Conservation (phyloP, 371 early-diverging fungal genomes). For the Lichtheimia ramosa region DNA sequence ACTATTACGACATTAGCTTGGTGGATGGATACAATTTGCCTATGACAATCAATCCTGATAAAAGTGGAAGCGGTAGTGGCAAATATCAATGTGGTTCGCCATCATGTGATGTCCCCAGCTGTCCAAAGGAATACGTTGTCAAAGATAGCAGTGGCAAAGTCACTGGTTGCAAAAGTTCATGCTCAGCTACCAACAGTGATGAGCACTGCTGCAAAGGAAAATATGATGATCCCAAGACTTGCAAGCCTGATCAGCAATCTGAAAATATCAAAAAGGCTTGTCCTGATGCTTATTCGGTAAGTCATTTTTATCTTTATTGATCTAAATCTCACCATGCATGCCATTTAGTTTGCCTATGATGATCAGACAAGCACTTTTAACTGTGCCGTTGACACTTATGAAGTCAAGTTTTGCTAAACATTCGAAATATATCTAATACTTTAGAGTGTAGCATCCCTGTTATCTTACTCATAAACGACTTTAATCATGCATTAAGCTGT, state of each 20-base stretch:
- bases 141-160: slow-evolving; percentile 27
- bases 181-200: slow-evolving; percentile 22
- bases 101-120: slow-evolving; percentile 24
- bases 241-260: slow-evolving; percentile 24
- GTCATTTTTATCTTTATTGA: slow-evolving; percentile 7
- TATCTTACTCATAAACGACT: no score
- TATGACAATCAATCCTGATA: slow-evolving; percentile 24
- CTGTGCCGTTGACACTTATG: slow-evolving; percentile 26
- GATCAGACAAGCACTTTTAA: slow-evolving; percentile 35
- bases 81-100: slow-evolving; percentile 39
- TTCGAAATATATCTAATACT: not conserved
- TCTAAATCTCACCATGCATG: not conserved
- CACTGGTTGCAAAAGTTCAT: slow-evolving; percentile 35
- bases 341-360: slow-evolving; percentile 43
- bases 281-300: slow-evolving; percentile 39
- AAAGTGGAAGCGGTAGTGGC: slow-evolving; percentile 8
- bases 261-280: slow-evolving; percentile 28
- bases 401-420: slow-evolving; percentile 26
- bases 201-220: slow-evolving; percentile 35
- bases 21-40: slow-evolving; percentile 50
- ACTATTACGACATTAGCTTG: slow-evolving; percentile 46
- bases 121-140: slow-evolving; percentile 33
- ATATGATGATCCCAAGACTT: slow-evolving; percentile 25
- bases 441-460: no score
- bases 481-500: not conserved